Base-by-base conservation (phyloP, 1,139 yeast genomes). In the Neolecta irregularis region DNA sequence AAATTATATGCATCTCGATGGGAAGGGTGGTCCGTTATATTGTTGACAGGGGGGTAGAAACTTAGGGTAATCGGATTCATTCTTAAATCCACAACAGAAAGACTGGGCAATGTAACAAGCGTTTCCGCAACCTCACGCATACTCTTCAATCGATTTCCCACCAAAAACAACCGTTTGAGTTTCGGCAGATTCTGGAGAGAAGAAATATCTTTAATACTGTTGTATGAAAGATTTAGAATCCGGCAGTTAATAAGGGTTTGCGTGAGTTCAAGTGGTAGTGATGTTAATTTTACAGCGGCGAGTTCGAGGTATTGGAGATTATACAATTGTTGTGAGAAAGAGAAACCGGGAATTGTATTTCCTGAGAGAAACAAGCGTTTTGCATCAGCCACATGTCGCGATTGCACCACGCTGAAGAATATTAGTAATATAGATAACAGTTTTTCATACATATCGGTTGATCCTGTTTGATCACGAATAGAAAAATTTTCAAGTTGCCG, bases 141-240 rank as follows among this genome's bases (percentile, higher is more conserved):
- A 15, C 45, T 41, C 19, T 39, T 37, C 31, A 55, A 36, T 18
- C 44, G 44, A 37, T 56, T 56, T 16, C 50, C 49, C 28, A 45
- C 46, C 24, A 55, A 35, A 37, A 48, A 52, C 21, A 56, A 37
- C 11, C 50, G 46, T 12, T 47, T 44, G 33, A 56, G 47, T 35
- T 49, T 46, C 9, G 51, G 51, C 11, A 56, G 49, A 12, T 44
- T 46, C 29, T 41, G 40, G 22, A 56, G 37, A 8, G 54, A 48
- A 2, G 43, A 25, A 6, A 55, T 36, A 31, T 48, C 51, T 8
- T 38, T 23, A 2, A 56, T 33, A 36, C 44, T 38, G 41, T 56
- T 56, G 42, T 52, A 48, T n/a, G 56, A 48, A 24, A 55, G 40
- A 36, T 56, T 53, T 17, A 56, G 44, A 19, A 53, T 56, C 5